These are phyloP conservation scores for Komagataella pseudopastoris DNA, from an alignment of 805 yeast genomes.

Conservation along the genomic window DNA sequence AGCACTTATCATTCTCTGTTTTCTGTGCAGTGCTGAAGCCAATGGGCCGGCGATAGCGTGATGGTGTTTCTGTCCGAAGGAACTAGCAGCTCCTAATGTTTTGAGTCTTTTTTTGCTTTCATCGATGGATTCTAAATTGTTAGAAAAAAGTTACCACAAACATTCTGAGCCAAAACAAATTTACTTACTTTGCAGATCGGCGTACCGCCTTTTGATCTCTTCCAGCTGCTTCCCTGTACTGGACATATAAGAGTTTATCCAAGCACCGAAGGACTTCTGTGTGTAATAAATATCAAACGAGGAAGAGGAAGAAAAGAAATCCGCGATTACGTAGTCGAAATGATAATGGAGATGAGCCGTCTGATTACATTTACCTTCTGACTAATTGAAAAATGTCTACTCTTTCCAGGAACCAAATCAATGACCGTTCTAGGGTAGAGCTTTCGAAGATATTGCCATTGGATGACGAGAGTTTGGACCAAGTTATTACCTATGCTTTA, in stretches of 20 bases:
- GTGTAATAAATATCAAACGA: neutral
- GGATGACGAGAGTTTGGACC: conserved; percentile 40
- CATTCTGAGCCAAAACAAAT: neutral
- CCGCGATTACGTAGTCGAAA: neutral
- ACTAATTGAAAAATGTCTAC: conserved; percentile 1
- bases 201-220: neutral
- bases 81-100: conserved; percentile 21
- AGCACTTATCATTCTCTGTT: conserved; percentile 8
- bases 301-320: neutral
- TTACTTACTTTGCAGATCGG: neutral
- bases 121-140: neutral
- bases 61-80: conserved; percentile 12
- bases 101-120: neutral
- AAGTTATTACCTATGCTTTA: conserved; percentile 41
- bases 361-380: neutral
- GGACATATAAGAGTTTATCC: conserved; percentile 5
- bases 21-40: conserved; percentile 6
- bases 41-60: conserved; percentile 7
- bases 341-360: neutral
- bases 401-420: conserved; percentile 11
- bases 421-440: conserved; percentile 9
- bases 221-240: neutral
- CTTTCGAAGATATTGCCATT: conserved; percentile 33
- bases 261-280: neutral
- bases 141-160: neutral